Conservation (phyloP, 2,329 filamentous ascomycete genomes). For the Ophiognomonia clavigignenti-juglandacearum region DNA sequence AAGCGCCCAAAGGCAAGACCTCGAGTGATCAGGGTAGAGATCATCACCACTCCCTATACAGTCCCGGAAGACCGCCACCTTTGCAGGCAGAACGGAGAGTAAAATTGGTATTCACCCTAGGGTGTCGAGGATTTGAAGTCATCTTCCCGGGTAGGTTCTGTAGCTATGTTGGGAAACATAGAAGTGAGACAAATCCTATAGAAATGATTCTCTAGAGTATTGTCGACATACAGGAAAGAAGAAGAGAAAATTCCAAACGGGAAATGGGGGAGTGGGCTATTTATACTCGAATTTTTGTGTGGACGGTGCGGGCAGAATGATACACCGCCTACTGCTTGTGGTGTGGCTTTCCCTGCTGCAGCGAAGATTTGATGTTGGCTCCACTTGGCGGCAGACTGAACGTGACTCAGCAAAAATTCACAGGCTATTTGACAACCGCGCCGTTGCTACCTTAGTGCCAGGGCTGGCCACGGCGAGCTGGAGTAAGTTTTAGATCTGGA, state of each 20-base stretch:
- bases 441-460: too few relatives aligned
- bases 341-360: too few relatives aligned
- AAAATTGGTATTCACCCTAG: conserved; percentile 72
- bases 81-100: conserved; percentile 56
- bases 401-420: too few relatives aligned
- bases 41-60: conserved; percentile 93
- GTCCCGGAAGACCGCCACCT: conserved; percentile 48
- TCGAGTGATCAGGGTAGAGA: conserved; percentile 66
- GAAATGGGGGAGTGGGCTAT: conserved; percentile 24
- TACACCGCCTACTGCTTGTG: too few relatives aligned
- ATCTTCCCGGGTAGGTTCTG: conserved; percentile 95
- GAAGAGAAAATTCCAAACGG: conserved; percentile 33
- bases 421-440: too few relatives aligned
- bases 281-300: conserved; percentile 41
- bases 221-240: conserved; percentile 57
- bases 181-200: conserved; percentile 91
- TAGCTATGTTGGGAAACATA: conserved; percentile 90
- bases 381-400: too few relatives aligned
- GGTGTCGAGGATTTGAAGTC: conserved; percentile 79
- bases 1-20: conserved; percentile 73
- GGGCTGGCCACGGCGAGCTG: too few relatives aligned
- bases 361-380: too few relatives aligned
- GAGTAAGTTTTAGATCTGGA: too few relatives aligned
- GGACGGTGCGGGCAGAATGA: too few relatives aligned
- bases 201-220: conserved; percentile 87